phyloP scores from a whole-genome alignment of 75 land plant species.

The Isoetes taiwanensis region DNA sequence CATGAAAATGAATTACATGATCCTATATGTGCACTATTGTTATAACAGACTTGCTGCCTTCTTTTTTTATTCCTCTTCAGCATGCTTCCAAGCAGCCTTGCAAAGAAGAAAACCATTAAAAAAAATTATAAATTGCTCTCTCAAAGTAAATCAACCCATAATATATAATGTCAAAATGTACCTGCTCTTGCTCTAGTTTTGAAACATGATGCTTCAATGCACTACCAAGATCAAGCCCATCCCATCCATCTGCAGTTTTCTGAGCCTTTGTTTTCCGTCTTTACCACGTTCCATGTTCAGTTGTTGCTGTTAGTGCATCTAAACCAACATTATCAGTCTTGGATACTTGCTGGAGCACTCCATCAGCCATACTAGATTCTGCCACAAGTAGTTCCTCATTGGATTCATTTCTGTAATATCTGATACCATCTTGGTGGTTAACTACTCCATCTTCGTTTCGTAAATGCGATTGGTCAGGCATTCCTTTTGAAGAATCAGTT shows the following conservation, averaged over 20 bases:
- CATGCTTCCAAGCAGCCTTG: conserved; percentile 28
- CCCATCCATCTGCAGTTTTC: conserved; percentile 67
- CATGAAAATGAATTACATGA: too few species aligned
- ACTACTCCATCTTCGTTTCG: not conserved
- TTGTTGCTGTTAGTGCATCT: not conserved
- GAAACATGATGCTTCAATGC: conserved; percentile 56
- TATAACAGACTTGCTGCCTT: too few species aligned
- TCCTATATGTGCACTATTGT: too few species aligned
- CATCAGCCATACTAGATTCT: not conserved
- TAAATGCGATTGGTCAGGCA: not conserved
- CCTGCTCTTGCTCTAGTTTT: conserved; percentile 71
- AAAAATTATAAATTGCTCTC: not conserved
- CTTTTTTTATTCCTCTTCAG: conserved; percentile 18
- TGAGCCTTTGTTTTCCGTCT: conserved; percentile 25
- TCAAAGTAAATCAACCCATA: not conserved
- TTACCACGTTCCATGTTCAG: not conserved
- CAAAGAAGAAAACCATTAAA: not conserved
- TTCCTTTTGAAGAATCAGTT: not conserved
- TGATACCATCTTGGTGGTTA: not conserved
- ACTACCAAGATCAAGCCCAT: conserved; percentile 60
- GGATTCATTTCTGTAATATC: not conserved
- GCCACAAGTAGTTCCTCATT: not conserved
- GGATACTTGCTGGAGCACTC: not conserved
- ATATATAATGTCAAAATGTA: conserved; percentile 6
- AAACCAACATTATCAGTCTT: not conserved